phyloP scores from a whole-genome alignment of 2,329 filamentous ascomycete genomes.

The Tolypocladium tropicale region DNA sequence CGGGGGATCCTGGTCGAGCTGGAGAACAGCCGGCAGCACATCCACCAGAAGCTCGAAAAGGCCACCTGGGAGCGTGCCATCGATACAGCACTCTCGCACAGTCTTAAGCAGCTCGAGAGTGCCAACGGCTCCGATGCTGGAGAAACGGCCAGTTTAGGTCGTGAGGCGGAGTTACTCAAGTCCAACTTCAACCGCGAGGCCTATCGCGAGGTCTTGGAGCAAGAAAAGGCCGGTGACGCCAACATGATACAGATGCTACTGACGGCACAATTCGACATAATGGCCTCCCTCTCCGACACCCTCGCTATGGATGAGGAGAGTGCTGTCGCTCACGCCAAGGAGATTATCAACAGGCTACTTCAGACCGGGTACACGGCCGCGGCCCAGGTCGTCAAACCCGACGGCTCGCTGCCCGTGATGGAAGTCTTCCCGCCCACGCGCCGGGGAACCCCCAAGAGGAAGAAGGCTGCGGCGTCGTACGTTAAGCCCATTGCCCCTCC shows the following conservation, averaged over 20 bases:
- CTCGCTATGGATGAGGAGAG: slow-evolving; percentile 74
- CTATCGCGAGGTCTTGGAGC: slow-evolving; percentile 65
- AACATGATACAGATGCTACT: slow-evolving; percentile 73
- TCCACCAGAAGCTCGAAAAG: slow-evolving; percentile 73
- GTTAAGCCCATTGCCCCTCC: slow-evolving; percentile 35
- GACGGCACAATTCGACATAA: slow-evolving; percentile 83
- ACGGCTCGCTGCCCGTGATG: slow-evolving; percentile 52
- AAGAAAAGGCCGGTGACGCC: slow-evolving; percentile 73
- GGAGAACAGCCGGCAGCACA: slow-evolving; percentile 81
- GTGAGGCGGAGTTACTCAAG: slow-evolving; percentile 81
- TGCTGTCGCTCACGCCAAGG: slow-evolving; percentile 69
- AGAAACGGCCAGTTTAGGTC: slow-evolving; percentile 61
- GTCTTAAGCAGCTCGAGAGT: slow-evolving; percentile 67
- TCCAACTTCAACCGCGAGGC: slow-evolving; percentile 72
- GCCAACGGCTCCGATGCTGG: slow-evolving; percentile 31
- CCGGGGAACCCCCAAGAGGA: slow-evolving; percentile 68
- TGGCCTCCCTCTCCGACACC: slow-evolving; percentile 73
- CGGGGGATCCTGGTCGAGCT: slow-evolving; percentile 82
- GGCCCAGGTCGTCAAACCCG: slow-evolving; percentile 82
- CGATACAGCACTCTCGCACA: slow-evolving; percentile 80
- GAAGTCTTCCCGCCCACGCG: slow-evolving; percentile 63
- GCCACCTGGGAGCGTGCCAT: slow-evolving; percentile 80
- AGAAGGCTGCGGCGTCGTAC: slow-evolving; percentile 36
- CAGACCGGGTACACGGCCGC: slow-evolving; percentile 64
- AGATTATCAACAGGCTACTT: slow-evolving; percentile 67